Evolutionary conservation across 176 grass and related monocot genomes (phyloP), one percentile per base, ranked within the genome.

Genomic region (Luzula sylvatica): DNA sequence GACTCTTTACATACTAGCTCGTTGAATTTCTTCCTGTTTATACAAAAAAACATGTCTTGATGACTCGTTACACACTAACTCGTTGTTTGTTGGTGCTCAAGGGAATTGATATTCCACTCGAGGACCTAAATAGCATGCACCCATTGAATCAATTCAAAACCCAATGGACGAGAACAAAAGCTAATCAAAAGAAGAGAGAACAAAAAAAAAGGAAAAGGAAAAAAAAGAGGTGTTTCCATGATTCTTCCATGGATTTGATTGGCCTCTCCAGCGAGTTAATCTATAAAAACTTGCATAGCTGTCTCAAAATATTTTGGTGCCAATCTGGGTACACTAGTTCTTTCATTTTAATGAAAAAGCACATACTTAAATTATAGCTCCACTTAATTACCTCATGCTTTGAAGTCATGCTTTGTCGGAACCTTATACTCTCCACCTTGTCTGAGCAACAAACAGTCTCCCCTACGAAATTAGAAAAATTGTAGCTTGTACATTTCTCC

Each of bases 401-500:
- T 68, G 71, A 81, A 74, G 77, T 81, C 83, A 87, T 82, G 78
- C 83, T 87, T 78, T 87, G 83, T 87, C 83, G 78, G 70, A 65
- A 66, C 52, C 42, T 46, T 38, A 30, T 23, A 4, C 9, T 40
- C 64, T 27, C 46, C 42, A 54, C 64, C 64, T 54, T 67, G 50
- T 43, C 46, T 44, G 23, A 42, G 20, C 64, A 67, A 54, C 49
- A 44, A 15, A 35, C 30, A 35, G 5, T 0, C 30, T 7, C 9
- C 30, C 9, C 30, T 7, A 35, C 30, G 9, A 35, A 7, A 35
- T 35, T 7, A 2, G 9, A 35, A 35, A 35, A 35, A 35, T 35
- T 35, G 30, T 9, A 35, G 30, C 30, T 7, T 9, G 7, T 35
- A 2, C 30, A 35, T 35, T 35, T 35, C 30, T 0, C 9, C 5